Conservation (phyloP, 371 early-diverging fungal genomes). For the Lichtheimia corymbifera region DNA sequence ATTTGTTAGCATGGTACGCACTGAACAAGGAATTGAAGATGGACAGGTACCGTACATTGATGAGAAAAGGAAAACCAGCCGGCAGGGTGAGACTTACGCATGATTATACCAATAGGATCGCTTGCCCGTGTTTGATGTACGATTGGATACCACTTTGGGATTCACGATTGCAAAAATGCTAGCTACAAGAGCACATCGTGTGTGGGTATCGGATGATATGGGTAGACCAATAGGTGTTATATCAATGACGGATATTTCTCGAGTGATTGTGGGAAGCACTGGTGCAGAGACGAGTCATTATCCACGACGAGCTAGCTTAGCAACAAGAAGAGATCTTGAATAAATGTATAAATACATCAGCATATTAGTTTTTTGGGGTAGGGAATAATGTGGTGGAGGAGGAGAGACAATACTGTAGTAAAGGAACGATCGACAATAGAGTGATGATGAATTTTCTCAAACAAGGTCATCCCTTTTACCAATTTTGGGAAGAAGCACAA, state of each 20-base stretch:
- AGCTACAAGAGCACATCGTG: slow-evolving; percentile 81
- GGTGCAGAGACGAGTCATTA: slow-evolving; percentile 3
- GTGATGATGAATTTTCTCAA: too few relatives aligned
- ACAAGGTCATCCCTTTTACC: neutral
- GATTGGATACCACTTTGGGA: slow-evolving; percentile 65
- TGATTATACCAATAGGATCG: slow-evolving; percentile 54
- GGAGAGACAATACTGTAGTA: too few relatives aligned
- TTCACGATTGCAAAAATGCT: slow-evolving; percentile 74
- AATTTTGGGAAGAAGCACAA: neutral
- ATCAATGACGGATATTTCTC: slow-evolving; percentile 74
- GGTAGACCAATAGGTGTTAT: slow-evolving; percentile 65
- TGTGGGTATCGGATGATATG: slow-evolving; percentile 75
- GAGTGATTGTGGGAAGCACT: slow-evolving; percentile 39
- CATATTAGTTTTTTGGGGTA: neutral
- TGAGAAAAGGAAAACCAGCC: neutral
- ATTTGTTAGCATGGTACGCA: slow-evolving; percentile 53
- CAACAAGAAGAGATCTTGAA: neutral
- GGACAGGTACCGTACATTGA: slow-evolving; percentile 38
- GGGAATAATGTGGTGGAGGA: too few relatives aligned
- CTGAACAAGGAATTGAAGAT: slow-evolving; percentile 51
- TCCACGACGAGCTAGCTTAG: slow-evolving; percentile 12
- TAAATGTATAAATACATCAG: neutral
- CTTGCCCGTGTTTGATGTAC: slow-evolving; percentile 79
- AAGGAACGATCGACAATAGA: too few relatives aligned
- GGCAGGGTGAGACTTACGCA: neutral